Conservation (phyloP, 148 eudicot genomes). For the Pouteria glomerata region DNA sequence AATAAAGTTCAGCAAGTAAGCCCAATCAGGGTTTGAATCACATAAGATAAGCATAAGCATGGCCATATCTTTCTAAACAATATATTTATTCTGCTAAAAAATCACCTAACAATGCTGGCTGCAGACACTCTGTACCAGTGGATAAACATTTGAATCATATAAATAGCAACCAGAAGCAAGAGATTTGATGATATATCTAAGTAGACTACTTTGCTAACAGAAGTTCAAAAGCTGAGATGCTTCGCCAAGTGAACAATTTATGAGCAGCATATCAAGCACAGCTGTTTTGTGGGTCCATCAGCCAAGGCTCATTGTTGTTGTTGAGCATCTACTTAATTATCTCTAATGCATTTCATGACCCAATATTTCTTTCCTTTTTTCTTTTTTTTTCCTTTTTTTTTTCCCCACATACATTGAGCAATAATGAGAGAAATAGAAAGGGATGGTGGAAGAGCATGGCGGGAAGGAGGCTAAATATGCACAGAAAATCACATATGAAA, state of each 20-base stretch:
- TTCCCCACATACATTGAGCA: not conserved
- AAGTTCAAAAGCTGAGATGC: not conserved
- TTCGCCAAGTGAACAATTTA: not conserved
- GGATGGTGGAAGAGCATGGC: not conserved
- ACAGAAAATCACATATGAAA: not conserved
- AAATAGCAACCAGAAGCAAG: not conserved
- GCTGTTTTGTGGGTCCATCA: not conserved
- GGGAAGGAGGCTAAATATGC: not conserved
- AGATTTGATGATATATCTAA: not conserved
- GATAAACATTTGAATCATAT: too few relatives aligned
- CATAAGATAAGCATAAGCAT: not conserved
- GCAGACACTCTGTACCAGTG: too few relatives aligned
- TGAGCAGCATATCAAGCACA: not conserved
- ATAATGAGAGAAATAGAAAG: not conserved
- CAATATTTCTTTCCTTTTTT: not conserved
- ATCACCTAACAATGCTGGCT: too few relatives aligned
- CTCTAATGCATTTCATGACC: not conserved
- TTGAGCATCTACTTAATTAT: constrained; percentile 1
- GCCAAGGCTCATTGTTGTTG: not conserved
- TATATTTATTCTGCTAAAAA: not conserved
- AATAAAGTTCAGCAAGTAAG: too few relatives aligned
- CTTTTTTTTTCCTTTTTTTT: too few relatives aligned
- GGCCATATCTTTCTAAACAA: not conserved
- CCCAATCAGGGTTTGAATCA: not conserved
- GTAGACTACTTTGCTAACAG: not conserved